Evolutionary conservation across 2,329 filamentous ascomycete species (phyloP).

Genomic region (Botrytis paeoniae): DNA sequence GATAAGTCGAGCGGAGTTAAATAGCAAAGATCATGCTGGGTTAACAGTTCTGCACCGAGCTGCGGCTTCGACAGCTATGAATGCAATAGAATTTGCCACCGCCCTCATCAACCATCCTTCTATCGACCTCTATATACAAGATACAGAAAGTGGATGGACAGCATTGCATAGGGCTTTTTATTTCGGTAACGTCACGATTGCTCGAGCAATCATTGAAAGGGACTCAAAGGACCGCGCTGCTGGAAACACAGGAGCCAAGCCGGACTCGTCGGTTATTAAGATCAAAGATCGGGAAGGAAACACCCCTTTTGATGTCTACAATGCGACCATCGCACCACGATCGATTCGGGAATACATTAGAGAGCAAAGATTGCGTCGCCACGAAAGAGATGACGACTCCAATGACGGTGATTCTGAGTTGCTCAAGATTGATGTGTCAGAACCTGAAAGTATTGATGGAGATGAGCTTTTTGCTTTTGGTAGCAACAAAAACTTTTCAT

Average conservation of each 20-base stretch:
- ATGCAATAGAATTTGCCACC: conserved; percentile 70
- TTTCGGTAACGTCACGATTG: conserved; percentile 82
- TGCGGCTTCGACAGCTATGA: conserved; percentile 69
- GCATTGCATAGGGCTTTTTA: conserved; percentile 88
- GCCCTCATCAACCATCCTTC: conserved; percentile 78
- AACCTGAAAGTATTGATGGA: conserved; percentile 48
- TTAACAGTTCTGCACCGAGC: conserved; percentile 82
- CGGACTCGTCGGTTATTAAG: conserved; percentile 73
- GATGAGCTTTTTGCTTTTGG: conserved; percentile 93
- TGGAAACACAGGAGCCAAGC: conserved; percentile 56
- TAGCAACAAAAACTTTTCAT: conserved; percentile 90
- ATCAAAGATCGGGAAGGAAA: conserved; percentile 94
- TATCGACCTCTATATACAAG: conserved; percentile 82
- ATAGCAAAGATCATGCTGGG: conserved; percentile 77
- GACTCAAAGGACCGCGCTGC: conserved; percentile 51
- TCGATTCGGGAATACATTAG: conserved; percentile 48
- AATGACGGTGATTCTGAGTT: conserved; percentile 43
- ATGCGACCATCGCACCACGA: conserved; percentile 78
- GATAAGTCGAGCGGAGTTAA: conserved; percentile 66
- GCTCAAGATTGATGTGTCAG: background rate
- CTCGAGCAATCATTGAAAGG: conserved; percentile 74
- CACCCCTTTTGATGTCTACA: conserved; percentile 90
- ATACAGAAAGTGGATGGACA: conserved; percentile 93
- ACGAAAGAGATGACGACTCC: conserved; percentile 29
- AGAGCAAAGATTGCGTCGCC: background rate